Conservation (phyloP, 495 filamentous ascomycete genomes). For the Xanthoparmelia taractica region DNA sequence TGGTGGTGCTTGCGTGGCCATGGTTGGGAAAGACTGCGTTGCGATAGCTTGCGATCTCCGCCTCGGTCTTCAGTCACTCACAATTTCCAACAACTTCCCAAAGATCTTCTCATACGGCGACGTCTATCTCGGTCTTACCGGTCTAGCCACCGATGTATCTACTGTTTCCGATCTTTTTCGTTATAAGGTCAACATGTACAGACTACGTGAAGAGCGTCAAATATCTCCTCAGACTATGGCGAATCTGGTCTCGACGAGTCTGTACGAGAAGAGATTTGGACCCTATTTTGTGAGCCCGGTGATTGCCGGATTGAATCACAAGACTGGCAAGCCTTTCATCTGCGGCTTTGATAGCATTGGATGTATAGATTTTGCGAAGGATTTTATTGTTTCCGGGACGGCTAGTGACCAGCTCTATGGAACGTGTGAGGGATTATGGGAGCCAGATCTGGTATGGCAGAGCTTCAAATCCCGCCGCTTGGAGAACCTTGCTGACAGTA, state of each 20-base stretch:
- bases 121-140: constrained; percentile 93
- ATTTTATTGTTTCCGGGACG: constrained; percentile 96
- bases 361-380: constrained; percentile 98
- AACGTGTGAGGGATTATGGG: constrained; percentile 97
- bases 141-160: constrained; percentile 88
- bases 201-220: constrained; percentile 90
- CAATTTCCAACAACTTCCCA: constrained; percentile 98
- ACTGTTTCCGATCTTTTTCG: constrained; percentile 96
- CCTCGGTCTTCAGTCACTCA: constrained; percentile 91
- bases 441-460: constrained; percentile 77
- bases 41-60: constrained; percentile 98
- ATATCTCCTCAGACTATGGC: constrained; percentile 92
- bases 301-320: constrained; percentile 86
- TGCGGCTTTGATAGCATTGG: constrained; percentile 99
- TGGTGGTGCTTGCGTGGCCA: constrained; percentile 92
- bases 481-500: constrained; percentile 25
- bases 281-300: constrained; percentile 94
- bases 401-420: constrained; percentile 96
- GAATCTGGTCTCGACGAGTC: constrained; percentile 79
- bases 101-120: constrained; percentile 98
- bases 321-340: constrained; percentile 88
- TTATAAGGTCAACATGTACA: constrained; percentile 99
- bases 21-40: constrained; percentile 99
- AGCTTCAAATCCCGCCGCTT: neutral
- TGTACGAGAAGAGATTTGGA: constrained; percentile 94